Base-by-base conservation (phyloP, 2,329 filamentous ascomycete species). In the Setomelanomma holmii region DNA sequence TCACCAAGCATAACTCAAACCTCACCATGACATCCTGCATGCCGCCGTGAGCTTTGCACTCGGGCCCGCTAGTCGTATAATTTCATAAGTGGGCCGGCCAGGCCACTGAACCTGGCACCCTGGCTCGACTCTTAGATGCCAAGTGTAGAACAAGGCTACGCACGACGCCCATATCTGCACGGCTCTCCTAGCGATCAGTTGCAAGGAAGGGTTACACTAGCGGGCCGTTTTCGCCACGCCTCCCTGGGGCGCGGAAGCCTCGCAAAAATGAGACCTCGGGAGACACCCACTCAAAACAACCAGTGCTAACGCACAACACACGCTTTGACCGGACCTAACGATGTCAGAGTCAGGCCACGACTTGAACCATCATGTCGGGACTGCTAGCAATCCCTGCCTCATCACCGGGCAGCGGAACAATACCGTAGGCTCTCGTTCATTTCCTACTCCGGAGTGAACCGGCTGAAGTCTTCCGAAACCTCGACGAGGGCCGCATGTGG, bases 201-300 rank as follows among this genome's bases (percentile, higher is more conserved):
- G 47, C 21, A 48, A 49, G 55, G 38, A 55, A 42, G 48, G 53
- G 56, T 56, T 44, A 58, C 50, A 60, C 60, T 60, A 64, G 63
- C 57, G 62, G 62, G 58, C 58, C 61, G 63, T 57, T 57, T 49
- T 53, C 51, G 56, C 54, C 51, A 53, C 55, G 55, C 7, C 51
- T 50, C 58, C n/a, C n/a, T n/a, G n/a, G 58, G 54, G 53, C 60
- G 58, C 59, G 61, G 56, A 66, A 60, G 60, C 60, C 53, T 61
- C 50, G 57, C 45, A 56, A 47, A 51, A 30, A 40, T 40, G 43
- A 55, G 46, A 49, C 27, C 27, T 30, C 10, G 14, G 27, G 40
- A 56, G 23, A 46, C 40, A 30, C 42, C 35, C 34, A 19, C 53
- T n/a, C 55, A 49, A 54, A 49, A 36, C 36, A 21, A 48, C 48